phyloP scores from a whole-genome alignment of 805 yeast genomes.

The Yarrowia sp. region DNA sequence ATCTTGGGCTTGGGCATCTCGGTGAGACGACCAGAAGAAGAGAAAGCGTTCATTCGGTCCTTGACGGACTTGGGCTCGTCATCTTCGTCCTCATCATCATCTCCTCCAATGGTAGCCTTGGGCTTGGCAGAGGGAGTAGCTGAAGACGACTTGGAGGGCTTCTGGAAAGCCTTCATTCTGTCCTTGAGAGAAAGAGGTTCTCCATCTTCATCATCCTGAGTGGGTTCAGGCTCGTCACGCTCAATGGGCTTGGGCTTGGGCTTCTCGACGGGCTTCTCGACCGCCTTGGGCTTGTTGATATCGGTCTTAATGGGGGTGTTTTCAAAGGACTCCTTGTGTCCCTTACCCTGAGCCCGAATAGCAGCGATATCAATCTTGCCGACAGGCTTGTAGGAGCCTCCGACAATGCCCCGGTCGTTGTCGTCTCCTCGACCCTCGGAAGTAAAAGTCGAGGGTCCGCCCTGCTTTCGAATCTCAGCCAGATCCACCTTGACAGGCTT shows the following conservation, averaged over 20 bases:
- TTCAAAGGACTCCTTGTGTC: constrained; percentile 29
- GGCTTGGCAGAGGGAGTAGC: constrained; percentile 4
- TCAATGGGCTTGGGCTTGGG: constrained; percentile 26
- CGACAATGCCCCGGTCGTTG: constrained; percentile 60
- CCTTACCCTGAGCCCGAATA: constrained; percentile 42
- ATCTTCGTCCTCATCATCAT: constrained; percentile 31
- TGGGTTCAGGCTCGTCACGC: background rate
- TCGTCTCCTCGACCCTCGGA: constrained; percentile 32
- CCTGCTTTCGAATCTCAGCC: constrained; percentile 51
- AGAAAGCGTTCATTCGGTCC: constrained; percentile 40
- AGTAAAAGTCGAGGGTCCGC: constrained; percentile 31
- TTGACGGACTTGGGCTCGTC: constrained; percentile 34
- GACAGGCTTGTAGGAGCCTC: constrained; percentile 58
- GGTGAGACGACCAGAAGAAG: constrained; percentile 52
- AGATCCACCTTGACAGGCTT: constrained; percentile 64
- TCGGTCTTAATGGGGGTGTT: constrained; percentile 27
- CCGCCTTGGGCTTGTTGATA: constrained; percentile 12
- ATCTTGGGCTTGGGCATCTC: constrained; percentile 65
- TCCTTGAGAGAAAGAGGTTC: constrained; percentile 25
- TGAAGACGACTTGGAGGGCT: constrained; percentile 4
- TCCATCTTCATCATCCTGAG: background rate
- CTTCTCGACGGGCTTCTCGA: background rate
- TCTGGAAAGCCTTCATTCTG: constrained; percentile 25
- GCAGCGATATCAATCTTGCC: constrained; percentile 57
- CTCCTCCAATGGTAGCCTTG: background rate